Conservation (phyloP, 768 basidiomycete genomes). For the Dentipellis sp. region DNA sequence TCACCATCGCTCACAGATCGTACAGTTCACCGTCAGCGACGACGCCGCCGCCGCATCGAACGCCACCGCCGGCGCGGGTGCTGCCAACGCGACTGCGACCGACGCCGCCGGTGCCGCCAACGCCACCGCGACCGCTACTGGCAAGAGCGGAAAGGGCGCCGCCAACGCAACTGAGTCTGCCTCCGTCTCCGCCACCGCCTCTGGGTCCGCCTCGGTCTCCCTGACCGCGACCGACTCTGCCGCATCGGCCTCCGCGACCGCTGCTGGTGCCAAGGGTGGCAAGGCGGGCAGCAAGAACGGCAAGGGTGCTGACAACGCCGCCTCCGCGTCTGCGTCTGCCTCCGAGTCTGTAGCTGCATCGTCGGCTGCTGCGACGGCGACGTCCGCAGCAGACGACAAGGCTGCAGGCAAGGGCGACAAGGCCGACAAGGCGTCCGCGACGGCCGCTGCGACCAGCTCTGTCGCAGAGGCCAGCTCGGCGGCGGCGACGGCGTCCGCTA, state of each 20-base stretch:
- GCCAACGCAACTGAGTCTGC: background rate
- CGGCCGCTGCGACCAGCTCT: background rate
- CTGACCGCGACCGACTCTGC: background rate
- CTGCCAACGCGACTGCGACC: background rate
- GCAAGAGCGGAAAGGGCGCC: background rate
- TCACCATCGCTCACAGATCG: background rate
- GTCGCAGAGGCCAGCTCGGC: background rate
- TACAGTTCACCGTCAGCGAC: constrained; percentile 12
- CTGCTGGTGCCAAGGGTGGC: background rate
- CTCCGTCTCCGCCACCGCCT: background rate
- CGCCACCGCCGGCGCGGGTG: background rate
- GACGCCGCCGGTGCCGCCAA: background rate
- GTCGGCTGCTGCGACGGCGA: background rate
- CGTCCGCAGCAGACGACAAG: background rate
- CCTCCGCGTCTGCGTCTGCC: background rate
- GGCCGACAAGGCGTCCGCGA: background rate
- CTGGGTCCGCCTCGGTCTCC: background rate
- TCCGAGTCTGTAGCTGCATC: background rate
- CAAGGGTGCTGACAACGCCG: background rate
- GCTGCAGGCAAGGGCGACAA: background rate
- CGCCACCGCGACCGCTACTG: background rate
- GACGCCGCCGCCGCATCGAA: constrained; percentile 14
- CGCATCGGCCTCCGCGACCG: background rate
- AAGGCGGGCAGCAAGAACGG: background rate
- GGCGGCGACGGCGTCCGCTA: background rate